Evolutionary conservation across 2,329 filamentous ascomycete species (phyloP).

Genomic region (Onygena corvina): DNA sequence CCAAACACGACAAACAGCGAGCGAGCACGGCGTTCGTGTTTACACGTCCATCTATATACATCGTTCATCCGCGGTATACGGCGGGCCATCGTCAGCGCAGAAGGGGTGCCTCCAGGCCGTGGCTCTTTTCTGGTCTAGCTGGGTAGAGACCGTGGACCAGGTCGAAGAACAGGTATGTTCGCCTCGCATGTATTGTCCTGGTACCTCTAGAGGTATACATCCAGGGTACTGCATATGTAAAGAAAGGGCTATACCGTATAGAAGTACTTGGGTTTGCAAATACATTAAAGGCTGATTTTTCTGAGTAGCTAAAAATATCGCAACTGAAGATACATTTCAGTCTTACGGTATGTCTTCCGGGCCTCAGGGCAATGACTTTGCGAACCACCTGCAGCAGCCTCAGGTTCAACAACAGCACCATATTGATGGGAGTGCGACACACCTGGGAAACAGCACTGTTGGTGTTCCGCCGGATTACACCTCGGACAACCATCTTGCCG

Average conservation of each 20-base stretch:
- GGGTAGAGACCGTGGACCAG: background rate
- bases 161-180: background rate
- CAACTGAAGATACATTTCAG: background rate
- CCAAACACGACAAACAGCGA: constrained; percentile 8
- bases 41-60: background rate
- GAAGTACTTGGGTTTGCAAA: too few relatives aligned
- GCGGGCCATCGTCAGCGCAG: background rate
- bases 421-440: constrained; percentile 7
- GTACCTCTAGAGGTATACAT: too few relatives aligned
- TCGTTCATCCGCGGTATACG: background rate
- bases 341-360: background rate
- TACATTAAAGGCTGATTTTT: background rate
- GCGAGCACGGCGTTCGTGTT: background rate
- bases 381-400: constrained; percentile 7
- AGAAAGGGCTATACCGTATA: too few relatives aligned
- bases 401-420: constrained; percentile 8
- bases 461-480: constrained; percentile 10
- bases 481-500: constrained; percentile 31
- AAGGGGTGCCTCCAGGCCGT: background rate
- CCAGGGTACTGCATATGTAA: background rate
- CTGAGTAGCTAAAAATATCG: background rate
- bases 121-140: background rate
- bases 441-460: constrained; percentile 4
- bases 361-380: constrained; percentile 9
- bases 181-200: too few relatives aligned